Percentiles rank a stretch among this genome's conserved stretches.
phyloP scores from a whole-genome alignment of 306 rosid genomes.

The Luffa acutangula region DNA sequence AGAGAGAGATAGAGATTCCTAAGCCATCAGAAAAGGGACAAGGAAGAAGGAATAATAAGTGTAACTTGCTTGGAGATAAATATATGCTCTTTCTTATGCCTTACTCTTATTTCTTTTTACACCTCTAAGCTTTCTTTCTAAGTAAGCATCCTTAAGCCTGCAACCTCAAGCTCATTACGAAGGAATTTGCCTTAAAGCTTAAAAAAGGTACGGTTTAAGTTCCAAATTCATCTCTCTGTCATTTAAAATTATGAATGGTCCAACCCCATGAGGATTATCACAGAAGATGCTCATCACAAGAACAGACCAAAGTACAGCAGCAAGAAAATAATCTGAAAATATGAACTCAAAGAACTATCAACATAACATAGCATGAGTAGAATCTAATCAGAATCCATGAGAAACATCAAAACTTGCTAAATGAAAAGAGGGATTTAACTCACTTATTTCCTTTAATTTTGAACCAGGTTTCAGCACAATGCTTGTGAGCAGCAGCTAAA shows the following conservation, averaged over 20 bases:
- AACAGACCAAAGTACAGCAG: neutral
- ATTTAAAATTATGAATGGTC: neutral
- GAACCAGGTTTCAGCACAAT: constrained; percentile 97
- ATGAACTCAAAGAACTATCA: neutral
- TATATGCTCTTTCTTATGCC: neutral
- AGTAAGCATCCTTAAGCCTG: neutral
- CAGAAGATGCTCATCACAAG: neutral
- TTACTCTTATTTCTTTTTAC: neutral
- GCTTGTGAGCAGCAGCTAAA: constrained; percentile 79
- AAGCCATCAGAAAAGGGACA: constrained; percentile 8
- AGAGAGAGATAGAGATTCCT: constrained; percentile 34
- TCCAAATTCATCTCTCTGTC: neutral
- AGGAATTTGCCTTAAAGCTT: neutral
- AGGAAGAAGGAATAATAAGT: constrained; percentile 3
- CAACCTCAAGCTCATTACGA: neutral
- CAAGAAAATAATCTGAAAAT: neutral
- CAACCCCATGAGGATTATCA: neutral
- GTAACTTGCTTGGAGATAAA: constrained; percentile 6
- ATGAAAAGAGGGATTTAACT: constrained; percentile 23
- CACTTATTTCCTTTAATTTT: constrained; percentile 88
- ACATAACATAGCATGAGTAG: neutral
- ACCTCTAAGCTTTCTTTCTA: neutral
- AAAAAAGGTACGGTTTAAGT: neutral
- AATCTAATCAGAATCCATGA: neutral
- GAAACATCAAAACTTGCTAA: neutral